phyloP scores from a whole-genome alignment of 2,329 filamentous ascomycete genomes.

The Neocatenulostroma microsporum region DNA sequence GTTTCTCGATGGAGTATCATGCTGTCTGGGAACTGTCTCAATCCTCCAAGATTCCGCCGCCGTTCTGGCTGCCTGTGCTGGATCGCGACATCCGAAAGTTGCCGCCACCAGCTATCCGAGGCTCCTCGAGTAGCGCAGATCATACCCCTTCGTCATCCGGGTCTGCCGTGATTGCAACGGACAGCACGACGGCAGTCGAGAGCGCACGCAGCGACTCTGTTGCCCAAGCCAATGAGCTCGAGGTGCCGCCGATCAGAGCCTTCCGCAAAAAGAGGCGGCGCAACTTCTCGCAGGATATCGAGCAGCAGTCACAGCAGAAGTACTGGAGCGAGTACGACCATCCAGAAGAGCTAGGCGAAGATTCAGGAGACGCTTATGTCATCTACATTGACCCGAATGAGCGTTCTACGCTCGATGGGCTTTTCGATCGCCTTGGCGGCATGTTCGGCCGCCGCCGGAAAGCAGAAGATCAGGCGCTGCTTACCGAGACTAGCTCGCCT shows the following conservation, averaged over 20 bases:
- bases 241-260: conserved; percentile 33
- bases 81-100: conserved; percentile 47
- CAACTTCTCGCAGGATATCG: neutral
- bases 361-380: conserved; percentile 51
- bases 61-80: conserved; percentile 43
- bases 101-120: conserved; percentile 32
- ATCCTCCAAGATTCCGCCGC: conserved; percentile 37
- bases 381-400: conserved; percentile 69
- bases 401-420: conserved; percentile 56
- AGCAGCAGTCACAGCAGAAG: conserved; percentile 23
- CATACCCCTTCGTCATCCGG: conserved; percentile 31
- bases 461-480: conserved; percentile 19
- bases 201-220: conserved; percentile 23
- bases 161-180: conserved; percentile 29
- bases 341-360: conserved; percentile 60
- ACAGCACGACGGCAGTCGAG: conserved; percentile 28
- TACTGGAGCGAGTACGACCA: conserved; percentile 90
- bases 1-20: conserved; percentile 48
- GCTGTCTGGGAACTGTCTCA: conserved; percentile 44
- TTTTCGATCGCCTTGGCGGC: conserved; percentile 45
- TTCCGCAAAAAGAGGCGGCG: conserved; percentile 38
- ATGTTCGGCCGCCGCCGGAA: conserved; percentile 26
- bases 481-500: conserved; percentile 11
- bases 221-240: conserved; percentile 30
- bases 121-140: conserved; percentile 15